Percentiles rank a stretch among this genome's conserved stretches.
phyloP scores from a whole-genome alignment of 1,139 yeast genomes.

The Blastobotrys buckinghamii region DNA sequence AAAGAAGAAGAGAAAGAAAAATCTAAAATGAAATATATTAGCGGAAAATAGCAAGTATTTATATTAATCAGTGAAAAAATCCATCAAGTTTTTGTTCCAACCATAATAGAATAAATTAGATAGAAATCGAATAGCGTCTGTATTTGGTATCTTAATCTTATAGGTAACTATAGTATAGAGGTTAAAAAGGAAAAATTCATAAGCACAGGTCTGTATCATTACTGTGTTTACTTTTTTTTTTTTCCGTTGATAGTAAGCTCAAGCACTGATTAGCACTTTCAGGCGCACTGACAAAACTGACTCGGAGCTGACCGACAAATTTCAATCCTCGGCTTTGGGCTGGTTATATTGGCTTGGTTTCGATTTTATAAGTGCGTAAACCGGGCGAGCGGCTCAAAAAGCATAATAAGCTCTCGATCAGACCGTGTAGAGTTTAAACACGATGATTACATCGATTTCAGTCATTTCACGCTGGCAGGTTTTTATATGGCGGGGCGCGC shows the following conservation, averaged over 20 bases:
- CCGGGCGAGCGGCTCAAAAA: conserved; percentile 8
- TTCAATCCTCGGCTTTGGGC: not conserved
- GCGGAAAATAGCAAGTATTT: conserved; percentile 1
- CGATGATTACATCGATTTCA: not conserved
- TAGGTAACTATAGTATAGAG: no score
- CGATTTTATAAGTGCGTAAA: no score
- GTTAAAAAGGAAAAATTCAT: no score
- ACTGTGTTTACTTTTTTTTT: no score
- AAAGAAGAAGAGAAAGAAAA: not conserved
- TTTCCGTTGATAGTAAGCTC: no score
- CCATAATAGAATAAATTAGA: not conserved
- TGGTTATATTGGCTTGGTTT: no score
- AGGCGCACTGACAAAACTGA: not conserved
- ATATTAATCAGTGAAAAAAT: no score
- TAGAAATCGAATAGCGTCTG: not conserved
- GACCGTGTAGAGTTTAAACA: not conserved
- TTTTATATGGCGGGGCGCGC: no score
- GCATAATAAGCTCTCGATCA: not conserved
- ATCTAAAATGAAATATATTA: not conserved
- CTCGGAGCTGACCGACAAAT: conserved; percentile 1
- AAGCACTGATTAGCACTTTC: not conserved
- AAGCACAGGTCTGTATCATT: no score
- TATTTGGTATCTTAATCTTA: not conserved
- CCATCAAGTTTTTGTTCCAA: no score
- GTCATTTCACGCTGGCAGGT: not conserved